Evolutionary conservation across 2,329 filamentous ascomycete genomes (phyloP), one percentile per base, ranked within the genome.

Genomic region (Botrytis deweyae): DNA sequence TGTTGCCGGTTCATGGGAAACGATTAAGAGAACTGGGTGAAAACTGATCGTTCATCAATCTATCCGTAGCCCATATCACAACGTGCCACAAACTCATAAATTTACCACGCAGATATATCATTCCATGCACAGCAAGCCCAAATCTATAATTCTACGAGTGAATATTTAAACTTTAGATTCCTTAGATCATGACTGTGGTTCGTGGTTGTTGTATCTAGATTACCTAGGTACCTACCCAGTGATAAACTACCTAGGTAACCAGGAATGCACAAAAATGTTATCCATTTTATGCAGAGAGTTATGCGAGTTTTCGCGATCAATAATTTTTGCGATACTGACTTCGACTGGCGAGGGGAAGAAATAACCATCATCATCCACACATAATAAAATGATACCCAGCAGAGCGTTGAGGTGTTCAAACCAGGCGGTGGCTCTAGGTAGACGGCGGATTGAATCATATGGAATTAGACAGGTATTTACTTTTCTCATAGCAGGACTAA

Each of bases 321-420:
- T 68, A 70, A 59, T 72, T 81, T 81, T 80, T 77, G 75, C 74
- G 76, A 77, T 70, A 62, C 46, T 18, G 46, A 65, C 55, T 29
- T 55, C 36, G 65, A 49, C n/a, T 70, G 59, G 64, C 62, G 49
- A 72, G 33, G 52, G 55, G 38, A 40, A 71, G 55, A 61, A n/a
- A 49, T 52, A 59, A 36, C 46, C 42, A 68, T 22, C n/a, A 62
- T 44, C 71, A 68, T 71, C 73, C 66, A 70, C 73, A 63, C 75
- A 55, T 55, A 55, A 80, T 79, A 68, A 58, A 78, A 90, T 90
- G 88, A 83, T 90, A 80, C 85, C 86, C 80, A 86, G 86, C 77
- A 85, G 85, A 85, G 86, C 87, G 77, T 78, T 89, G 72, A 82
- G 85, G 75, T 85, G 83, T 82, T 83, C 85, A 74, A 81, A 82